Evolutionary conservation across 179 eudicot genomes (phyloP), one percentile per base, ranked within the genome.

Genomic region (Silene vulgaris): DNA sequence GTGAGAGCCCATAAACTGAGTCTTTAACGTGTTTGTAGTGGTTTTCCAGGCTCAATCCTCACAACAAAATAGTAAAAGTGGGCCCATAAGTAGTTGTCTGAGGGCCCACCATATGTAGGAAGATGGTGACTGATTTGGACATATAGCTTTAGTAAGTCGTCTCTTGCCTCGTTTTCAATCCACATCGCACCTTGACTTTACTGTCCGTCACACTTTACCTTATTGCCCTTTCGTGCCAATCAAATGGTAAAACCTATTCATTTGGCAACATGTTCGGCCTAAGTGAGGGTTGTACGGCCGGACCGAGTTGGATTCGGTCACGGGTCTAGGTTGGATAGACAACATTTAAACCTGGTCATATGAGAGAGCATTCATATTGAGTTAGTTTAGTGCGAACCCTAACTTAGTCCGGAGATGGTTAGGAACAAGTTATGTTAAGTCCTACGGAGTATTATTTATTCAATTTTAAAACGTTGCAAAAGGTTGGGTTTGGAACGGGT

Each of bases 121-220:
- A 26, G 83, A 80, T 29, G 45, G 35, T 21, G 79, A 83, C 75
- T 50, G 77, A 61, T 63, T 77, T 74, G 72, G 77, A 77, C 76
- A 12, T 7, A 72, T 76, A 77, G 72, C 80, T 65, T 56, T 69
- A 30, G 40, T 77, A 29, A 73, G 52, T 56, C 59, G 40, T 68
- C 57, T 48, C 12, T 57, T 2, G 48, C 77, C 80, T 82, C 64
- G 59, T 82, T 76, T 75, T 74, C 74, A 64, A 54, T 78, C 77
- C 43, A 75, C 76, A 72, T 75, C 77, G 37, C 64, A 40, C 37
- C 37, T 71, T 12, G 21, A 60, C 35, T 35, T 76, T 50, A 2
- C 2, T 19, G 1, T 0, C 26, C 57, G 2, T 50, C 57, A 13
- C 57, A 12, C 57, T 3, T 67, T 76, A 69, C 85, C 65, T 20